Conservation (phyloP, 441 rosid genomes). For the Gossypium lobatum region DNA sequence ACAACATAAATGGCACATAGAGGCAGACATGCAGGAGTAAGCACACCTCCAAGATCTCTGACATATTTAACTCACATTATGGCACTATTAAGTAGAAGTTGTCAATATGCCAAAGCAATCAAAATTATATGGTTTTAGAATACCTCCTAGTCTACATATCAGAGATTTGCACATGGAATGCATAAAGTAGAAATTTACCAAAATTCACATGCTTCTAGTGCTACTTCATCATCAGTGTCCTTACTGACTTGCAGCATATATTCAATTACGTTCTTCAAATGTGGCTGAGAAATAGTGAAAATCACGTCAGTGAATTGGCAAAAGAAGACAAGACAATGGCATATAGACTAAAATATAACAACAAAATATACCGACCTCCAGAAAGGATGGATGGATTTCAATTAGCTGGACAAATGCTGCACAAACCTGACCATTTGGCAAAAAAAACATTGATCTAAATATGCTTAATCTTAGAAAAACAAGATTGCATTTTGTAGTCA, state of each 20-base stretch:
- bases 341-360: background rate
- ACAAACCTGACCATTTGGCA: slow-evolving; percentile 60
- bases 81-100: background rate
- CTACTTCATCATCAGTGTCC: slow-evolving; percentile 89
- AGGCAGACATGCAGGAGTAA: background rate
- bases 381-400: slow-evolving; percentile 81
- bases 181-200: slow-evolving; percentile 51
- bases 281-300: slow-evolving; percentile 57
- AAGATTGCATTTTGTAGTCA: background rate
- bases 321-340: background rate
- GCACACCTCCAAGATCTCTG: background rate
- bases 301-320: slow-evolving; percentile 11
- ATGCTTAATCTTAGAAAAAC: background rate
- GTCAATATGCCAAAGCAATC: background rate
- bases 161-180: slow-evolving; percentile 10
- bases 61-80: background rate
- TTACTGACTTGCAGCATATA: slow-evolving; percentile 93
- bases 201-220: slow-evolving; percentile 99
- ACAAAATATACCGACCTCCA: slow-evolving; percentile 58
- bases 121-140: background rate
- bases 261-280: slow-evolving; percentile 77
- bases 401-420: slow-evolving; percentile 94
- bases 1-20: slow-evolving; percentile 1
- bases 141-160: background rate
- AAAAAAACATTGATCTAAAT: background rate